Evolutionary conservation across 1,284 basidiomycete genomes (phyloP), one percentile per base, ranked within the genome.

Genomic region (Microbotryum lychnidis-dioicae): DNA sequence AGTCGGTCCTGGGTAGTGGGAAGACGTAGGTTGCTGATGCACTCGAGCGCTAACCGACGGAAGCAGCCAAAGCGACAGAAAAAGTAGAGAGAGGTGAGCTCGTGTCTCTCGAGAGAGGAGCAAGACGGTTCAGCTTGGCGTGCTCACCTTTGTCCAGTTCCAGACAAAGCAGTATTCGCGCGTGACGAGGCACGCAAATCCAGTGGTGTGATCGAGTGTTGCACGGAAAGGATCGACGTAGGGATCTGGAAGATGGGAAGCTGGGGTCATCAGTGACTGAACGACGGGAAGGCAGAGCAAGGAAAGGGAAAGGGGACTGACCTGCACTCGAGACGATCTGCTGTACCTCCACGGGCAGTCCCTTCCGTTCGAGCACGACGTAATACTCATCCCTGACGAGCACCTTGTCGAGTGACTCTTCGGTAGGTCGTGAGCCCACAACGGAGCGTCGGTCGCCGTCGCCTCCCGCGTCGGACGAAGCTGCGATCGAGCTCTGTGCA

Each of bases 151-250:
- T 12, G 72, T 64, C 64, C 76, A 78, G 63, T 78, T 77, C 78
- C 78, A 79, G 3, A 76, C 75, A 48, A 74, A 73, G 57, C 75
- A 75, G 25, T 60, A 51, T 9, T 69, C 64, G 6, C 71, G 67
- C 2, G 71, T 73, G 12, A 75, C 57, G 9, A 78, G 74, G 53
- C 74, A 72, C 0, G 76, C 78, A 53, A 76, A 78, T 1, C 78
- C 78, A 4, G 72, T 72, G 4, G 60, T 50, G 1, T 69, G 58
- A 56, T 78, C 77, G 7, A 78, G 58, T 20, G 72, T 64, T 0
- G 72, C 77, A 20, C 71, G 56, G 21, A 76, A 71, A 0, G 74
- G 69, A 45, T 72, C 70, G 2, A 70, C 70, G 53, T 76, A 74
- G 20, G 75, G 68, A 64, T 78, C 77, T 74, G 20, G 37, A n/a